Conservation (phyloP, 306 rosid species). For the Cucurbita ficifolia region DNA sequence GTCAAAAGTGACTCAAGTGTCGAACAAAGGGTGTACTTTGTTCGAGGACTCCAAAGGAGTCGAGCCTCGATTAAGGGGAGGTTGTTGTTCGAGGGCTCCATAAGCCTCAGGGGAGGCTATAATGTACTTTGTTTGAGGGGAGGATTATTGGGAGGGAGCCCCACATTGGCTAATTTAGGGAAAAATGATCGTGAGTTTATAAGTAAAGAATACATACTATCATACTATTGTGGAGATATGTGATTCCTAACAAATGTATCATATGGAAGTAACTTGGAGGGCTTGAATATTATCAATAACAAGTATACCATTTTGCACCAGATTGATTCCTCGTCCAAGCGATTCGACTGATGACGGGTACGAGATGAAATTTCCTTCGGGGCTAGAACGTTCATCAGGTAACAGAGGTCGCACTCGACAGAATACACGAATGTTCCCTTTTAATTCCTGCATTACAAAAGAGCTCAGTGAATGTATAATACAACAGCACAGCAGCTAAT, state of each 20-base stretch:
- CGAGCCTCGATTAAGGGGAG: too few species aligned
- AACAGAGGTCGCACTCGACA: constrained; percentile 90
- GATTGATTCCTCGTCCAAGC: constrained; percentile 72
- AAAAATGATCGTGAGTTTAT: too few species aligned
- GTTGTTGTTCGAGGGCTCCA: too few species aligned
- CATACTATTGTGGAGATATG: too few species aligned
- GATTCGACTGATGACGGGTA: constrained; percentile 82
- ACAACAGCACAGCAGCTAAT: neutral
- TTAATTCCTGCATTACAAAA: constrained; percentile 50
- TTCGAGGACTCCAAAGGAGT: too few species aligned
- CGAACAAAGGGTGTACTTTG: too few species aligned
- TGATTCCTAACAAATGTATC: neutral
- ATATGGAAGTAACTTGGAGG: neutral
- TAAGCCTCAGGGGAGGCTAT: too few species aligned
- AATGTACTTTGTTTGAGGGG: too few species aligned
- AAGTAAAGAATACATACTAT: too few species aligned
- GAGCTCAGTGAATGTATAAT: neutral
- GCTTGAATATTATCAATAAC: neutral
- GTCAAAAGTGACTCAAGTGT: too few species aligned
- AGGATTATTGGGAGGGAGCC: too few species aligned
- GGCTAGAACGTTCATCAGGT: constrained; percentile 48
- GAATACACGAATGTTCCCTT: constrained; percentile 95
- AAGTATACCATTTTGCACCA: constrained; percentile 54
- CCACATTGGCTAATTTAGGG: too few species aligned
- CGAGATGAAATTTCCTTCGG: constrained; percentile 54